Base-by-base conservation (phyloP, 768 basidiomycete species). In the Leccinum subtestaceum region DNA sequence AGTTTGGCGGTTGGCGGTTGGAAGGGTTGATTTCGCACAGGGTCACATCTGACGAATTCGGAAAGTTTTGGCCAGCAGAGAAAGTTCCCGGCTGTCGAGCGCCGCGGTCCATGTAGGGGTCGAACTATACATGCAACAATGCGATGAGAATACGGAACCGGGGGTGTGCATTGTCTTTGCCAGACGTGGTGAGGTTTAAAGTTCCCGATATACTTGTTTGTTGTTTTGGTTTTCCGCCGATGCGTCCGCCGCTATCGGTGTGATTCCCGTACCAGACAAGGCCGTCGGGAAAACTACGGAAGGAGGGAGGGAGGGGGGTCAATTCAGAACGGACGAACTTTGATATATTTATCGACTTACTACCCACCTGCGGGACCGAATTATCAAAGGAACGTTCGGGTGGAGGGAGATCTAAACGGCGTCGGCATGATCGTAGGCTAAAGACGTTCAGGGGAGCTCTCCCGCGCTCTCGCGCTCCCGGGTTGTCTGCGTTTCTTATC, bases 281-380 rank as follows among this genome's bases (percentile, higher is more conserved):
- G 9, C 19, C 19, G 19, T 45, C 43, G 43, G 43, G 11, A 6
- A 45, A 45, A 21, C 43, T 5, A 45, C 43, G 19, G 11, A 45
- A 53, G 23, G 27, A 34, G 31, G 50, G 23, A 29, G 29, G 32
- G 19, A 29, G 29, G 32, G 46, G 46, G 12, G n/a, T 32, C 25
- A 6, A 17, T 45, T 53, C 5, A 40, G 51, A 55, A 38, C 9
- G 29, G 9, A 43, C 27, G 1, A 31, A 38, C 63, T 55, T 48
- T 45, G 43, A 21, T 45, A 45, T 38, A 60, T 53, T 46, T 27
- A 31, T 38, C 56, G 23, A 46, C 10, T 45, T 52, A 4, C n/a
- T 12, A 13, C 31, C 7, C 21, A 36, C 25, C 45, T 49, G 47
- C 57, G 55, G 59, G 43, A 55, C 55, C 55, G 50, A 58, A 15